Evolutionary conservation across 371 early-diverging fungal species (phyloP).

Genomic region (Aphelidium insulamus): DNA sequence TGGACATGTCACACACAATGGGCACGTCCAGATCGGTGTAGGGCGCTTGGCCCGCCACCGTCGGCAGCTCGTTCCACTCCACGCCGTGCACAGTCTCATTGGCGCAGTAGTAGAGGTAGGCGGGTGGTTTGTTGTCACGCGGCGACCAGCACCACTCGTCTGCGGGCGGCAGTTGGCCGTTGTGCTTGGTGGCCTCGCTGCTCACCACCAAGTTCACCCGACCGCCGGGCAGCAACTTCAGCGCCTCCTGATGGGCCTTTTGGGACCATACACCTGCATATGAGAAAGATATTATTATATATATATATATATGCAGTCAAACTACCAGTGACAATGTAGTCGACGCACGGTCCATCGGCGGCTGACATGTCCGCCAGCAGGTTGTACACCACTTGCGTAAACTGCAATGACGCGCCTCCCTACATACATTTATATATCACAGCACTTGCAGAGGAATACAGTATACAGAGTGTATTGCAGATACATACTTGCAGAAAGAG

Average conservation of each 20-base stretch:
- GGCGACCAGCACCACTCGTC: constrained; percentile 44
- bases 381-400: constrained; percentile 69
- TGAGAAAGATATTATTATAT: too few species aligned
- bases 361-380: constrained; percentile 39
- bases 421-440: too few species aligned
- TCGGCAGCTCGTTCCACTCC: constrained; percentile 51
- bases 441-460: too few species aligned
- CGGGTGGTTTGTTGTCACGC: constrained; percentile 26
- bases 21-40: constrained; percentile 32
- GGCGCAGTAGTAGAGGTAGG: constrained; percentile 83
- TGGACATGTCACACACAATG: constrained; percentile 82
- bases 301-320: too few species aligned
- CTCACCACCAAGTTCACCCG: constrained; percentile 40
- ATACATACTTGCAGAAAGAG: constrained; percentile 74
- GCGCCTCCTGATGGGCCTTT: constrained; percentile 69
- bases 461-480: background rate
- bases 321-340: constrained; percentile 77
- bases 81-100: constrained; percentile 96
- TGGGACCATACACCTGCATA: too few species aligned
- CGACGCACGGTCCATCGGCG: constrained; percentile 26
- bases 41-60: too few species aligned
- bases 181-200: constrained; percentile 25
- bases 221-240: constrained; percentile 41
- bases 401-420: constrained; percentile 87
- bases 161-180: constrained; percentile 23